Conservation (phyloP, 2,329 filamentous ascomycete species). For the Aspergillus jensenii region DNA sequence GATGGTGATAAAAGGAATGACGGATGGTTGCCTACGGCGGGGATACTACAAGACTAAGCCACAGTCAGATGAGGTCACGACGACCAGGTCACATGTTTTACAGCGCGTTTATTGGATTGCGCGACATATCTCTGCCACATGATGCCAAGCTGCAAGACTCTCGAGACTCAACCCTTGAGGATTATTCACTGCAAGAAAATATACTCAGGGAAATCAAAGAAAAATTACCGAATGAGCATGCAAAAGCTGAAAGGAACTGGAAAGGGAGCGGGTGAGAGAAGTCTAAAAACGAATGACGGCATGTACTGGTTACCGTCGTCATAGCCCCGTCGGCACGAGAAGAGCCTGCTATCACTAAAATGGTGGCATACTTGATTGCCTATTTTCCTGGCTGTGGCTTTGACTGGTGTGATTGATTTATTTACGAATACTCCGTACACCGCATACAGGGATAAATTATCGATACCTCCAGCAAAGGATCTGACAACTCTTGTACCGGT, state of each 20-base stretch:
- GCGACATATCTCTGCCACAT: neutral
- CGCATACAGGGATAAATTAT: too few species aligned
- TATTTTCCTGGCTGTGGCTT: too few species aligned
- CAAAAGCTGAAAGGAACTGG: neutral
- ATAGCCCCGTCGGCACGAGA: too few species aligned
- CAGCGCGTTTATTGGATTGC: neutral
- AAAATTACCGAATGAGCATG: neutral
- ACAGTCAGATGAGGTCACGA: neutral
- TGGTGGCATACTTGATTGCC: too few species aligned
- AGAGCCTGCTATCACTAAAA: too few species aligned
- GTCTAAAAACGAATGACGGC: neutral
- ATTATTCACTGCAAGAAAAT: neutral
- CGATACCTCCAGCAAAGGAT: too few species aligned
- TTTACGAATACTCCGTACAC: too few species aligned
- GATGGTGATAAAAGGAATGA: neutral
- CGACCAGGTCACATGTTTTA: neutral
- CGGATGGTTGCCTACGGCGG: neutral
- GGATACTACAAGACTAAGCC: neutral
- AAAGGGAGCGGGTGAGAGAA: neutral
- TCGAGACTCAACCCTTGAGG: too few species aligned
- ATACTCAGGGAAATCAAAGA: neutral
- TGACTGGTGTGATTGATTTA: too few species aligned
- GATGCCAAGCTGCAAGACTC: too few species aligned
- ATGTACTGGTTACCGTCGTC: too few species aligned
- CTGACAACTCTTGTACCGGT: too few species aligned